Base-by-base conservation (phyloP, 768 basidiomycete species). In the Podaxis sp. region DNA sequence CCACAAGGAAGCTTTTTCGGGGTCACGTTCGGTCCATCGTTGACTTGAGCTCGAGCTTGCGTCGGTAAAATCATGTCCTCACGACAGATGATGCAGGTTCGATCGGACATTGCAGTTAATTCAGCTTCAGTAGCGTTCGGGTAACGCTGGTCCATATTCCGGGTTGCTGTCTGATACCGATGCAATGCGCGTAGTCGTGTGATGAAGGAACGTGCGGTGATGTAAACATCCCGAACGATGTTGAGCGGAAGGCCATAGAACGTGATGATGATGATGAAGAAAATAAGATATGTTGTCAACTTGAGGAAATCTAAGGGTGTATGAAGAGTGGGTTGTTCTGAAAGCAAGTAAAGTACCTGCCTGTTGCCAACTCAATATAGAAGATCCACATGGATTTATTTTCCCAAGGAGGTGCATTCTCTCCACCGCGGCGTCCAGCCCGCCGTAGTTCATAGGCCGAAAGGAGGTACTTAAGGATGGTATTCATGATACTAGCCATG, bases 351-450 rank as follows among this genome's bases (percentile, higher is more conserved):
- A 53, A 51, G 37, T 56, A 74, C 85, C 50, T 64, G 95, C 96
- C 95, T 44, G 95, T 95, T 27, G 81, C 79, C 55, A 98, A 76
- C 69, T 98, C 97, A 60, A 98, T 86, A 70, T 98, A 98, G 77
- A 97, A 98, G 7, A 91, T 79, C 80, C 87, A 95, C 88, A 98
- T 95, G 77, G 92, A 94, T 80, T 98, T 98, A 69, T 95, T 90
- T 73, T 99, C 95, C 97, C 97, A 98, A 50, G 89, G 85, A 63
- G 94, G 88, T 1, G 91, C 87, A 71, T 89, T 90, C 72, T 90
- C 91, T 32, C 91, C 91, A 38, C 92, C 92, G 59, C 89, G 75
- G 55, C 79, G 77, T 51, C 86, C 83, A 1, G 95, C 93, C 23
- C 93, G 82, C 28, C 91, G 80, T 50, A 94, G 74, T 71, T 99